A percentile compares a stretch with the other conserved stretches of the same genome.
phyloP scores from a whole-genome alignment of 2,329 filamentous ascomycete species.

The Curvularia verruculosa region DNA sequence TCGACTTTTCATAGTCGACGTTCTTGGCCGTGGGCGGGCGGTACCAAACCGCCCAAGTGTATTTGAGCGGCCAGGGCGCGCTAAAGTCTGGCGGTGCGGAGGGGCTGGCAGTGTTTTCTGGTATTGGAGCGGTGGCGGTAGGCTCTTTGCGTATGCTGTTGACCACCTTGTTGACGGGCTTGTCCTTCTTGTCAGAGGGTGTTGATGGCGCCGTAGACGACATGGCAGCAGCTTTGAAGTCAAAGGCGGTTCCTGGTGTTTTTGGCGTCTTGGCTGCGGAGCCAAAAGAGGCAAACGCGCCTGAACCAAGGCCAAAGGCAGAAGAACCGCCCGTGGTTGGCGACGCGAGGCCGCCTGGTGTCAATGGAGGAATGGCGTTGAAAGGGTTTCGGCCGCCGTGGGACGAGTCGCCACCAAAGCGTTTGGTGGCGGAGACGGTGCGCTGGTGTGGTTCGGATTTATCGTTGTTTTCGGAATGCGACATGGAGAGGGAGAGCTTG shows the following conservation, averaged over 20 bases:
- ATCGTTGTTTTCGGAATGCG: constrained; percentile 61
- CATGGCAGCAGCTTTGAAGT: constrained; percentile 67
- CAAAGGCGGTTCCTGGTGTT: constrained; percentile 79
- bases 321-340: constrained; percentile 79
- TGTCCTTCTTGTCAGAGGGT: constrained; percentile 65
- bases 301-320: constrained; percentile 91
- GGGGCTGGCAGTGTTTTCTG: constrained; percentile 48
- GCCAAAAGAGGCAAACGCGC: constrained; percentile 96
- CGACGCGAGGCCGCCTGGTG: constrained; percentile 69
- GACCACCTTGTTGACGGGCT: constrained; percentile 37
- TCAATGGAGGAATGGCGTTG: constrained; percentile 73
- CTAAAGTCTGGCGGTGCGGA: constrained; percentile 47
- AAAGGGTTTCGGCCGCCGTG: constrained; percentile 81
- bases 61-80: constrained; percentile 67
- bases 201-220: constrained; percentile 58
- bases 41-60: constrained; percentile 97
- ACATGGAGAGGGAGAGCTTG: constrained; percentile 89
- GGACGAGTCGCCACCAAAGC: constrained; percentile 77
- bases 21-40: constrained; percentile 95
- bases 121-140: constrained; percentile 30
- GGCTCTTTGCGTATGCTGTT: constrained; percentile 47
- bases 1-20: constrained; percentile 97
- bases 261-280: constrained; percentile 83
- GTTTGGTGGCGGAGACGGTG: constrained; percentile 70
- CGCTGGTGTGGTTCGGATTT: constrained; percentile 64